Evolutionary conservation across 2,329 filamentous ascomycete genomes (phyloP).

Genomic region (Hypocrella siamensis): DNA sequence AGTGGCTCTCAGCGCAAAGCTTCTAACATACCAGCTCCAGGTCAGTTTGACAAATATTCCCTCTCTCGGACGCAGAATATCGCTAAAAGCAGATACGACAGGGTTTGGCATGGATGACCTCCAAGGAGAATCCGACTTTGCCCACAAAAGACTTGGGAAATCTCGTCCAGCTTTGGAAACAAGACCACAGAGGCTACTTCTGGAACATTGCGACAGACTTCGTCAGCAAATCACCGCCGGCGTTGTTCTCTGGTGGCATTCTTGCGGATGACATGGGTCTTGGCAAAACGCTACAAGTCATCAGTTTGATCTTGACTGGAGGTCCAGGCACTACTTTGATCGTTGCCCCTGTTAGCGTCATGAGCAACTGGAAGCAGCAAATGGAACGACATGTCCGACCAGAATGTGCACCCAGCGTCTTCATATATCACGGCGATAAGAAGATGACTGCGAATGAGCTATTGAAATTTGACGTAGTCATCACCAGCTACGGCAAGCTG

Average conservation of each 20-base stretch:
- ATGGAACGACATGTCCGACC: conserved; percentile 54
- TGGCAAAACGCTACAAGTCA: conserved; percentile 77
- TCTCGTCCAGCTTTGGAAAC: conserved; percentile 64
- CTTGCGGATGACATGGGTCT: conserved; percentile 84
- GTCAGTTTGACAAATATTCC: conserved; percentile 13
- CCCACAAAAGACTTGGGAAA: conserved; percentile 43
- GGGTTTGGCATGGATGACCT: conserved; percentile 67
- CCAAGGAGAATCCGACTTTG: conserved; percentile 55
- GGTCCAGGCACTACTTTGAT: conserved; percentile 55
- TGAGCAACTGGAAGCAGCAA: conserved; percentile 82
- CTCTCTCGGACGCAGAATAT: neutral
- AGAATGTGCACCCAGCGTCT: conserved; percentile 46
- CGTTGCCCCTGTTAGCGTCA: conserved; percentile 66
- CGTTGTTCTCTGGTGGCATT: conserved; percentile 64
- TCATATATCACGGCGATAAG: conserved; percentile 58
- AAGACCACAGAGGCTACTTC: conserved; percentile 31
- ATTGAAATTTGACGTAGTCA: conserved; percentile 54
- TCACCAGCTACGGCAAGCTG: conserved; percentile 73
- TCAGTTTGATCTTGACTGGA: conserved; percentile 55
- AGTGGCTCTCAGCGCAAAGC: conserved; percentile 40
- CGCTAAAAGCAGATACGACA: too few relatives aligned
- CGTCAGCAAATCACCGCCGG: conserved; percentile 38
- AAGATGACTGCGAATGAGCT: conserved; percentile 43
- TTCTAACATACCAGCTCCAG: conserved; percentile 67
- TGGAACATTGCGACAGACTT: conserved; percentile 47